Percentiles rank a stretch among this genome's conserved stretches.
Evolutionary conservation across 169 alveolate species (phyloP).

Genomic region (Plasmodium ovale): DNA sequence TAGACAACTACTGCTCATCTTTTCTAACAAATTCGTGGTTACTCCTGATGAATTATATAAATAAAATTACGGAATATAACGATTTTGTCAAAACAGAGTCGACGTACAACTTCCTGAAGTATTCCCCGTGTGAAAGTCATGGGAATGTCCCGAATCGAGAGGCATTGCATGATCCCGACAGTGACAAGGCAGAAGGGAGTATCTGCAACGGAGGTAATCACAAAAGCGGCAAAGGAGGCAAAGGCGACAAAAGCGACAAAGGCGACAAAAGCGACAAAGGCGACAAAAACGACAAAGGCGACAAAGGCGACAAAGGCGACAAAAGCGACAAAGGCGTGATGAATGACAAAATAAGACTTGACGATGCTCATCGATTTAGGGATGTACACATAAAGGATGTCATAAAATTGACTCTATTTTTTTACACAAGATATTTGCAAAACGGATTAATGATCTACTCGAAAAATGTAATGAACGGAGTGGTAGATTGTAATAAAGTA

Average conservation of each 20-base stretch:
- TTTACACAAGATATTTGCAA: slow-evolving; percentile 23
- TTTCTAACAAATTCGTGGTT: slow-evolving; percentile 52
- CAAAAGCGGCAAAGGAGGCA: neutral
- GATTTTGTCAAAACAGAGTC: slow-evolving; percentile 10
- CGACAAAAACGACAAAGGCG: too few species aligned
- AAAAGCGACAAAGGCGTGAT: too few species aligned
- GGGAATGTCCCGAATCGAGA: too few species aligned
- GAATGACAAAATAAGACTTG: neutral
- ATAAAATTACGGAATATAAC: slow-evolving; percentile 27
- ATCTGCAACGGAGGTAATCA: too few species aligned
- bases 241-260: neutral
- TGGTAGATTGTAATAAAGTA: neutral
- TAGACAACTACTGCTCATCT: slow-evolving; percentile 5
- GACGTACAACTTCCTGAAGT: neutral
- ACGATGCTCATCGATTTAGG: neutral
- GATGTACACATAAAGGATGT: slow-evolving; percentile 23
- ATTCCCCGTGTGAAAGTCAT: too few species aligned
- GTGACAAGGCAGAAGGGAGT: too few species aligned
- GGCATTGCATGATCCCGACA: too few species aligned
- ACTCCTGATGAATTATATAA: slow-evolving; percentile 43
- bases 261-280: neutral
- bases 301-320: neutral
- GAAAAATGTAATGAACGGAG: neutral
- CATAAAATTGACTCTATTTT: slow-evolving; percentile 52
- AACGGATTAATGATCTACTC: slow-evolving; percentile 15